A percentile compares a stretch with the other conserved stretches of the same genome.
Evolutionary conservation across 768 basidiomycete genomes (phyloP).

Genomic region (Mycena vulgaris): DNA sequence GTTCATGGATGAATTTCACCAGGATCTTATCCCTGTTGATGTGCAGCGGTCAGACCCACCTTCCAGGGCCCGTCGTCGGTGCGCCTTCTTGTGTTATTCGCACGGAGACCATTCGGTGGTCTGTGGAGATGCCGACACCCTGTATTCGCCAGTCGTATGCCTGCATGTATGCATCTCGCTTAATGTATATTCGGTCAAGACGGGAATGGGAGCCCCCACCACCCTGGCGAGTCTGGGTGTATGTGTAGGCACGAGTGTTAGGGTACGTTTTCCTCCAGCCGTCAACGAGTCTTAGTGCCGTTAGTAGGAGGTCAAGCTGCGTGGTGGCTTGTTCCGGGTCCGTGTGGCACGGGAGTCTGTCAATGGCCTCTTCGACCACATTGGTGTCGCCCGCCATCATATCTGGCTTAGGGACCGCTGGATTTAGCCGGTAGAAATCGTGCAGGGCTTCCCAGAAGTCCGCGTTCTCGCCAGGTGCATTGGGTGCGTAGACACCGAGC

Average conservation of each 20-base stretch:
- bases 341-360: constrained; percentile 47
- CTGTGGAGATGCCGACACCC: not conserved
- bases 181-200: constrained; percentile 25
- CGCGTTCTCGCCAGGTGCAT: not conserved
- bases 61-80: constrained; percentile 50
- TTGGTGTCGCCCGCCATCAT: constrained; percentile 58
- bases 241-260: constrained; percentile 42
- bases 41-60: constrained; percentile 29
- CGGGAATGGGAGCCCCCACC: not conserved
- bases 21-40: constrained; percentile 16
- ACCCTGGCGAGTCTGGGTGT: not conserved
- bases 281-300: constrained; percentile 40
- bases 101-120: constrained; percentile 14
- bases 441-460: not conserved
- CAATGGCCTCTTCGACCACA: constrained; percentile 56
- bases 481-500: constrained; percentile 6
- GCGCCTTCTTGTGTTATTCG: not conserved
- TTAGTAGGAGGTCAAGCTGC: constrained; percentile 42
- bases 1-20: constrained; percentile 20
- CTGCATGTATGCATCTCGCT: not conserved
- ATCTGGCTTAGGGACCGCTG: not conserved
- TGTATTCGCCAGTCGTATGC: constrained; percentile 30
- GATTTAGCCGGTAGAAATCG: not conserved
- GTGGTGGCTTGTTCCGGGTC: constrained; percentile 38
- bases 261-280: constrained; percentile 52